These are phyloP conservation scores for Lactarius vividus DNA, from an alignment of 768 basidiomycete species.

Conservation along the genomic window DNA sequence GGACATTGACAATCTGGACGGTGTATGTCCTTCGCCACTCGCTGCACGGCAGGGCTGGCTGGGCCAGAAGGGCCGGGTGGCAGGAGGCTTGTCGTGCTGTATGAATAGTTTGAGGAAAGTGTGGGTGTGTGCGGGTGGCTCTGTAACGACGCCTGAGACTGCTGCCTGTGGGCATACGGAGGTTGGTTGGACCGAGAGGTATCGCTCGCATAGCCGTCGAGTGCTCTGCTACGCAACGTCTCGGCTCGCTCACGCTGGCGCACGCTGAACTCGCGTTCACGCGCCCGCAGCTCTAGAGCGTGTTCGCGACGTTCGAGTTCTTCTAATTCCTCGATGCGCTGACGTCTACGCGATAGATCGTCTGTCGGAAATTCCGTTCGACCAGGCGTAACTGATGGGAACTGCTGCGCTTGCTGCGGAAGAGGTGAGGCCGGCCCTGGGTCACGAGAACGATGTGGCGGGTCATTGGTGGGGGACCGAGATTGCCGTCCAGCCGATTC, in stretches of 20 bases:
- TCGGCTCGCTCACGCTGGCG: slow-evolving; percentile 30
- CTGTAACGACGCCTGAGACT: slow-evolving; percentile 21
- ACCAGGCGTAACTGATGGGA: slow-evolving; percentile 6
- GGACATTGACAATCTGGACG: slow-evolving; percentile 68
- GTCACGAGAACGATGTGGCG: slow-evolving; percentile 15
- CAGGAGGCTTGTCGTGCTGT: slow-evolving; percentile 44
- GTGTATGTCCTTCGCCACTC: slow-evolving; percentile 38
- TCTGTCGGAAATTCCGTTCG: slow-evolving; percentile 26
- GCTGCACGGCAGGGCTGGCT: slow-evolving; percentile 24
- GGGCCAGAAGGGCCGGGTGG: slow-evolving; percentile 34
- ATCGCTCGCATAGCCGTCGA: slow-evolving; percentile 33
- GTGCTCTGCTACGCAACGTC: slow-evolving; percentile 35
- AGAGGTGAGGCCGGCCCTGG: slow-evolving; percentile 17
- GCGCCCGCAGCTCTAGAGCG: slow-evolving; percentile 52
- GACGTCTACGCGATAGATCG: slow-evolving; percentile 39
- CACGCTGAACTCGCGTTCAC: slow-evolving; percentile 35
- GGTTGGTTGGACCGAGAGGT: slow-evolving; percentile 31
- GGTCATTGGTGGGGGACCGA: slow-evolving; percentile 15
- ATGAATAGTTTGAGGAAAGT: slow-evolving; percentile 36
- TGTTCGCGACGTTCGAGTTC: slow-evolving; percentile 54
- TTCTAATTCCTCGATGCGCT: slow-evolving; percentile 49
- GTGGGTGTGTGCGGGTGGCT: slow-evolving; percentile 17
- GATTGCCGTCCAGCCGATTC: slow-evolving; percentile 12
- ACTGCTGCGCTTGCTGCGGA: slow-evolving; percentile 16
- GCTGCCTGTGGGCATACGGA: slow-evolving; percentile 19